Evolutionary conservation across 768 basidiomycete species (phyloP), one percentile per base, ranked within the genome.

Genomic region (Daedaleopsis nitida): DNA sequence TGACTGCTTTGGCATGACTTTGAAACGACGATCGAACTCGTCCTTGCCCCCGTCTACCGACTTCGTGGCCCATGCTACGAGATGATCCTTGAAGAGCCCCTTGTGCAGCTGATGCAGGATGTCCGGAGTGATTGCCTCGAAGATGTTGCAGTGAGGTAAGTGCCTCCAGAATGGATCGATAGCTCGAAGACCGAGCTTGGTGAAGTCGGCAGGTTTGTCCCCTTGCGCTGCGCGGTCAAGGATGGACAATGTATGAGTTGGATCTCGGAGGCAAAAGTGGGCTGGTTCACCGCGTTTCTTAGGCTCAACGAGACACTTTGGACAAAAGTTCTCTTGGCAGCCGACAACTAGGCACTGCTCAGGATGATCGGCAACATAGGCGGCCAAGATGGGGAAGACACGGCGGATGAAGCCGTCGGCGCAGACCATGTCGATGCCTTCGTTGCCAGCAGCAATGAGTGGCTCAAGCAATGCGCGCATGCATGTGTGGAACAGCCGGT

Each of bases 61-160:
- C 10, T 49, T 50, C 65, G 58, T 59, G 0, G 48, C 54, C 54
- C 75, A 77, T 7, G 55, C 69, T 0, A 75, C 69, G 3, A 78
- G 53, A 52, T 81, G 80, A 52, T 80, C 75, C 52, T 79, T 79
- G 72, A 82, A 78, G 2, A 80, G 58, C 0, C 81, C 81, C 62
- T 83, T 78, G 66, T 81, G 75, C 0, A 83, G 68, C 63, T 82
- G 80, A 60, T 84, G 81, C 16, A 83, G 75, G 24, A 81, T 45
- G 69, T 81, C 70, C 16, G 76, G 74, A 1, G 75, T 78, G 34
- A 83, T 60, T n/a, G 60, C 71, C 0, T 35, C 0, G 64, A 76
- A 80, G 35, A 83, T 82, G 65, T 83, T 60, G 43, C 66, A 54
- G 59, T 72, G 74, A 0, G 78, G 80, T 13, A 82, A 63, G 44